Evolutionary conservation across 768 basidiomycete species (phyloP).

Genomic region (Amanita exitialis): DNA sequence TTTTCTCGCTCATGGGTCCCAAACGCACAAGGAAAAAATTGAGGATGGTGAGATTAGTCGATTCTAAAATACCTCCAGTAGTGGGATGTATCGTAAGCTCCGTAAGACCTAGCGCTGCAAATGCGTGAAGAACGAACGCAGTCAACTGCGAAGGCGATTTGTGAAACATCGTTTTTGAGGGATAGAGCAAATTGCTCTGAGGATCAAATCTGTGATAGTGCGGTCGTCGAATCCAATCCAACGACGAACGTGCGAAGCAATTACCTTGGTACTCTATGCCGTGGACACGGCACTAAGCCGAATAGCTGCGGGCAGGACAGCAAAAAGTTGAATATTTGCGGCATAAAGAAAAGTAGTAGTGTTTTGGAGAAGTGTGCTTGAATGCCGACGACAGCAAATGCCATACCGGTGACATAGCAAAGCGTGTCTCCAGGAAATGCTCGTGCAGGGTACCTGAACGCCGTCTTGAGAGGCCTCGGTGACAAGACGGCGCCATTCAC

Average conservation of each 20-base stretch:
- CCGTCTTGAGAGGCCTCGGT: slow-evolving; percentile 4
- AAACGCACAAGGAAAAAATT: slow-evolving; percentile 74
- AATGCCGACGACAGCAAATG: slow-evolving; percentile 95
- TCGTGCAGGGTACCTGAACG: slow-evolving; percentile 83
- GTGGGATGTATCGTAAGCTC: slow-evolving; percentile 45
- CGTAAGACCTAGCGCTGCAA: slow-evolving; percentile 59
- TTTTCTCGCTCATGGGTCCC: slow-evolving; percentile 82
- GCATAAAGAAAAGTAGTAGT: slow-evolving; percentile 90
- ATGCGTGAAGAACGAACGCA: slow-evolving; percentile 40
- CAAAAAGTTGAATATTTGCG: slow-evolving; percentile 96
- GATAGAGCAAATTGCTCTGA: slow-evolving; percentile 66
- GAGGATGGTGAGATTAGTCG: slow-evolving; percentile 86
- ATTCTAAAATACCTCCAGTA: slow-evolving; percentile 51
- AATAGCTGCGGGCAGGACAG: slow-evolving; percentile 93
- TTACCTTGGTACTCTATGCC: slow-evolving; percentile 88
- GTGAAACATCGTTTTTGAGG: slow-evolving; percentile 58
- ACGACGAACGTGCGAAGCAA: slow-evolving; percentile 11
- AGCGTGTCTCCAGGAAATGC: slow-evolving; percentile 96
- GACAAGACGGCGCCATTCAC: slow-evolving; percentile 15
- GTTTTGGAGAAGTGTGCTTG: slow-evolving; percentile 98
- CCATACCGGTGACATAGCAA: slow-evolving; percentile 98
- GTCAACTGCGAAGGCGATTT: slow-evolving; percentile 47
- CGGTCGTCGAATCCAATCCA: slow-evolving; percentile 3
- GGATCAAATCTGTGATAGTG: slow-evolving; percentile 52
- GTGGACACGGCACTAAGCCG: slow-evolving; percentile 85